Conservation (phyloP, 1,284 basidiomycete species). For the Trichosporon sp. region DNA sequence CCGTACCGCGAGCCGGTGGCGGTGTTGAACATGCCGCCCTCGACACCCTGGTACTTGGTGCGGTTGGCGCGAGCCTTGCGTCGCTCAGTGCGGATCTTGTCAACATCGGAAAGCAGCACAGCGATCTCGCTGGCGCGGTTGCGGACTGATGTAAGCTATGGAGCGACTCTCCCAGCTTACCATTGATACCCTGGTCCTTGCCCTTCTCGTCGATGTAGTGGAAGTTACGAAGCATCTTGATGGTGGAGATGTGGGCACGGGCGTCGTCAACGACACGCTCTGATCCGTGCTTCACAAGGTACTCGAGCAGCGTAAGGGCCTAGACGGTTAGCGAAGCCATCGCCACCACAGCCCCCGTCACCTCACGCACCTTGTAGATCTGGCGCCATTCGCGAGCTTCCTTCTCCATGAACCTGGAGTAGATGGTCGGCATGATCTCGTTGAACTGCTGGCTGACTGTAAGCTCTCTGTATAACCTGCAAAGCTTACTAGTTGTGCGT, state of each 20-base stretch:
- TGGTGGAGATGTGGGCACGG: conserved; percentile 86
- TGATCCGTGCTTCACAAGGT: conserved; percentile 96
- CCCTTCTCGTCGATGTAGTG: conserved; percentile 99
- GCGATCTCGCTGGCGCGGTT: conserved; percentile 83
- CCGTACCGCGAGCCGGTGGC: conserved; percentile 65
- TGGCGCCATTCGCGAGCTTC: conserved; percentile 98
- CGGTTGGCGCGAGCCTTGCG: conserved; percentile 92
- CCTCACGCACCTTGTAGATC: conserved; percentile 83
- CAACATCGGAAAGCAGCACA: conserved; percentile 85
- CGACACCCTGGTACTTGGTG: conserved; percentile 76
- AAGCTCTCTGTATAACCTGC: neutral
- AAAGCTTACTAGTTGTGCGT: conserved; percentile 48
- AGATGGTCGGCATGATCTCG: conserved; percentile 99
- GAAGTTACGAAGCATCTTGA: conserved; percentile 97
- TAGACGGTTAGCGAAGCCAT: conserved; percentile 45
- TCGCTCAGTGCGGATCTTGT: conserved; percentile 83
- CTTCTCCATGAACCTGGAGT: conserved; percentile 94
- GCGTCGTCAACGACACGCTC: conserved; percentile 98
- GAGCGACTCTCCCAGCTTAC: conserved; percentile 58
- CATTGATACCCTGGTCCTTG: conserved; percentile 98
- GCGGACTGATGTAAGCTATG: conserved; percentile 26
- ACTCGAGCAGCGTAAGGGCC: conserved; percentile 92
- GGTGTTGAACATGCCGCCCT: conserved; percentile 59
- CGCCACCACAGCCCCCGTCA: neutral
- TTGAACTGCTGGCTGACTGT: conserved; percentile 89